Evolutionary conservation across 352 stramenopile species (phyloP), one percentile per base, ranked within the genome.

Genomic region (Globisporangium viniferum): DNA sequence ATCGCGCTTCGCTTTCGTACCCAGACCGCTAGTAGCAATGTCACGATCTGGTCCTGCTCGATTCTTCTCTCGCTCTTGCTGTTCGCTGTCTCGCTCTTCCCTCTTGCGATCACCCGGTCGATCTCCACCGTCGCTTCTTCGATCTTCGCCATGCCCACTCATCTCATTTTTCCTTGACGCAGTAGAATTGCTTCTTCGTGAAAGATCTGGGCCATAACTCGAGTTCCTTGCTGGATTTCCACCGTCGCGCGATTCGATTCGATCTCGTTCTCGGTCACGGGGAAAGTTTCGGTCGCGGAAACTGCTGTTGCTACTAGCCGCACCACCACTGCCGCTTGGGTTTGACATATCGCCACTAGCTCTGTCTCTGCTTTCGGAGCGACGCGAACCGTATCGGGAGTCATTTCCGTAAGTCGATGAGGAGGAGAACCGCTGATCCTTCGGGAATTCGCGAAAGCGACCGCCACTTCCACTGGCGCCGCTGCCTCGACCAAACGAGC

Each of bases 351-450:
- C 77, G 10, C 60, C 74, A 51, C 70, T 76, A 12, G 62, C 58
- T 73, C 80, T 71, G 44, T 88, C 80, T 75, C 78, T 64, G 61
- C 78, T 88, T 15, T 71, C 73, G 0, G 80, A 88, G 12, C 80
- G 68, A 18, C 67, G 64, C 24, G 46, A 49, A 64, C n/a, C 55
- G 64, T 67, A 82, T 63, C 44, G 64, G 36, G 12, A 27, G 64
- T 85, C 79, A 0, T 71, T 63, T 6, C 41, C 57, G 33, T 69
- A 64, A 7, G 29, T 18, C 8, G 35, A 62, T 10, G 31, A 36
- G 0, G 20, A 61, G 1, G 59, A 27, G 2, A 55, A 64, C 1
- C 51, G 61, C 22, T 75, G 70, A 49, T 84, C 74, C 36, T 80
- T 80, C 4, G 72, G 76, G 31, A 79, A 86, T 33, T 68, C 62